Evolutionary conservation across 2,329 filamentous ascomycete genomes (phyloP), one percentile per base, ranked within the genome.

Genomic region (Fusarium humuli): DNA sequence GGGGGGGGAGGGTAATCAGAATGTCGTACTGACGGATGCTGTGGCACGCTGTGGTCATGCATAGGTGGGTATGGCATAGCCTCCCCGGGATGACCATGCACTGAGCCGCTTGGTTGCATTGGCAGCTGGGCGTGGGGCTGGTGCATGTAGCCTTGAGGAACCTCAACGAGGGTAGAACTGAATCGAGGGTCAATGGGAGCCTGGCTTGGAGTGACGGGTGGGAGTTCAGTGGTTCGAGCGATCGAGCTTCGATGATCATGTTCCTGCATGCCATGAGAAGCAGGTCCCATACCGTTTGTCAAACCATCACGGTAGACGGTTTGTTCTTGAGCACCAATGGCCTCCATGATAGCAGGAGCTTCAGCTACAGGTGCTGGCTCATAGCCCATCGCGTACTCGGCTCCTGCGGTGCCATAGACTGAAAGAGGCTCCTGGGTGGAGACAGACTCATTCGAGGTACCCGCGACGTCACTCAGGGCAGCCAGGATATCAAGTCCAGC

Each of bases 401-500:
- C 18, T 25, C 25, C 46, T 25, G 37, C 30, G 23, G 44, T 20
- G 9, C 57, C 62, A 16, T 70, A 58, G 20, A 42, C 22, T 56
- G 46, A 25, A 22, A 44, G 23, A 25, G 29, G 25, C 13, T 69
- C 64, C 47, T 47, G 55, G 12, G 58, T 27, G 4, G 55, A 64
- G 20, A 61, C 56, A 20, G 73, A 57, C 20, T 70, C 73, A 6
- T 73, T 73, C 8, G 76, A 69, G 25, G 72, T 72, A 30, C 72
- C 72, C 41, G 78, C 76, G 16, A 79, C 69, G 23, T 76, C 76
- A 73, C 79, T 81, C 40, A 81, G 54, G 61, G 79, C 74, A 13
- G 80, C 79, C 27, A 81, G 72, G 10, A 79, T 63, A 60, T 79
- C 78, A 40, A 81, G 78, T 23, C 73, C 67, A 30, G 76, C 58